Percentiles rank a stretch among this genome's conserved stretches.
Evolutionary conservation across 495 filamentous ascomycete species (phyloP).

Genomic region (Tuber umbilicatum): DNA sequence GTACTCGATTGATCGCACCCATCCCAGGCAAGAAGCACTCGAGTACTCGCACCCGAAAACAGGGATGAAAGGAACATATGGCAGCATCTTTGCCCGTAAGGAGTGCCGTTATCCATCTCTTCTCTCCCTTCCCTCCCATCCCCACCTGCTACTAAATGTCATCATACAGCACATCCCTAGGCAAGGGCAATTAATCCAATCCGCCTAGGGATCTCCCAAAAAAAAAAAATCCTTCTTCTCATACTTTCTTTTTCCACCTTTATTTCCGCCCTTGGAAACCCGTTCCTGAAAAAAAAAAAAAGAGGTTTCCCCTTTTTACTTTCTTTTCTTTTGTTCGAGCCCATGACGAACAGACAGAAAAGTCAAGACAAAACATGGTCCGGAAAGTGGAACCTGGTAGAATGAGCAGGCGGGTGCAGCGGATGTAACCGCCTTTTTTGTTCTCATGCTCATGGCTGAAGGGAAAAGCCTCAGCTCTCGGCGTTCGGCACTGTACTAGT

Average conservation of each 20-base stretch:
- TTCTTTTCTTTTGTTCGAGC: neutral
- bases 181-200: neutral
- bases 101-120: neutral
- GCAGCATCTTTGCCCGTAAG: no score
- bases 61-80: neutral
- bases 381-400: neutral
- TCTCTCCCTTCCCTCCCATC: neutral
- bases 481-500: neutral
- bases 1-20: neutral
- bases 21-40: neutral
- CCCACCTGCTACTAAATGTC: neutral
- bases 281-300: neutral
- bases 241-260: neutral
- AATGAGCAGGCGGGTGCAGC: neutral
- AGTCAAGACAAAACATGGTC: neutral
- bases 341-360: neutral
- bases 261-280: neutral
- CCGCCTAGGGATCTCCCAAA: neutral
- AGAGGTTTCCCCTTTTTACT: neutral
- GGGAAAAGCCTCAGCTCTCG: neutral
- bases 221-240: neutral
- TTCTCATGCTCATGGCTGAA: neutral
- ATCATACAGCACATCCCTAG: neutral
- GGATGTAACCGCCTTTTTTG: neutral
- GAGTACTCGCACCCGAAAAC: no score